phyloP scores from a whole-genome alignment of 352 stramenopile genomes.

The Thalassiosira exigua region DNA sequence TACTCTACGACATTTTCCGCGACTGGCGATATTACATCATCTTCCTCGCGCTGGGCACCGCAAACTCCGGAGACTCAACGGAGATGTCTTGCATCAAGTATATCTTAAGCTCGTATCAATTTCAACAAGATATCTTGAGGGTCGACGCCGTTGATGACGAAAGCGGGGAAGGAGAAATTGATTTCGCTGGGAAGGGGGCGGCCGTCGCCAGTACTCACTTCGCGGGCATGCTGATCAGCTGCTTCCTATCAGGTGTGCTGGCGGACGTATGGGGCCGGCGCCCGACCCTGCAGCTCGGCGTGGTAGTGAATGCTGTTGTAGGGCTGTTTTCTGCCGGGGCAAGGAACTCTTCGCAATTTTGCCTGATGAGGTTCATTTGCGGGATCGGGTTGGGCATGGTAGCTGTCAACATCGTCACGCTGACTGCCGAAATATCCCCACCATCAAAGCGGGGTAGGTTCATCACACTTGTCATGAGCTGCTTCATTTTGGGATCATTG shows the following conservation, averaged over 20 bases:
- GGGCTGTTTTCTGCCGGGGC: conserved; percentile 36
- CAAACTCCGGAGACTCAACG: conserved; percentile 57
- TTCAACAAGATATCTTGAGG: conserved; percentile 56
- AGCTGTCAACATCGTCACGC: conserved; percentile 71
- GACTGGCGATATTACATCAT: conserved; percentile 61
- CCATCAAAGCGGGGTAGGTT: conserved; percentile 65
- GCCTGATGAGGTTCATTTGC: conserved; percentile 62
- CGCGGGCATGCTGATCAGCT: conserved; percentile 53
- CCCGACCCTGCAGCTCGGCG: conserved; percentile 42
- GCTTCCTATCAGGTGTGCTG: conserved; percentile 47
- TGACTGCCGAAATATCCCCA: conserved; percentile 70
- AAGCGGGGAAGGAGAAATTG: conserved; percentile 15
- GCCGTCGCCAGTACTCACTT: conserved; percentile 55
- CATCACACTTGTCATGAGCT: conserved; percentile 70
- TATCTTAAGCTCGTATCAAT: conserved; percentile 29
- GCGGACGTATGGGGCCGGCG: conserved; percentile 45
- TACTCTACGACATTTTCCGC: neutral
- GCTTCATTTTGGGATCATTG: conserved; percentile 81
- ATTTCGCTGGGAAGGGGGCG: conserved; percentile 46
- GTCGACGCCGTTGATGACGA: neutral
- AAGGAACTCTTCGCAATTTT: conserved; percentile 49
- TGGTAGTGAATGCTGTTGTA: conserved; percentile 40
- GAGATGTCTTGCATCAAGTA: conserved; percentile 56
- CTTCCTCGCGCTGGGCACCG: conserved; percentile 57
- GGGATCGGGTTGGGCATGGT: conserved; percentile 76